These are phyloP conservation scores for Nemania sp. DNA, from an alignment of 2,329 filamentous ascomycete genomes.

Conservation along the genomic window DNA sequence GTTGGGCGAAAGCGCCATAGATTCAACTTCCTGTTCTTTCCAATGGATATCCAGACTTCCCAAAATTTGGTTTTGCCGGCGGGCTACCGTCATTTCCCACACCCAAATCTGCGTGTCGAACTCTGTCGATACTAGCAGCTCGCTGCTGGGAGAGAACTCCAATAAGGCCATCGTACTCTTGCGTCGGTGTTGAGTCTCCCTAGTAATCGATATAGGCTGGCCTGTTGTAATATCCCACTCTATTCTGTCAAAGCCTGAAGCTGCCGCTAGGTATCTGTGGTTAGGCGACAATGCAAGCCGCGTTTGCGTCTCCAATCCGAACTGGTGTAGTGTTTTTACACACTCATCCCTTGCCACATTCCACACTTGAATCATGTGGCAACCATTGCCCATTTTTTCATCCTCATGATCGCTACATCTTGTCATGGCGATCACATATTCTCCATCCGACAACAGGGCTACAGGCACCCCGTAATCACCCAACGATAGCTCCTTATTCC, in stretches of 20 bases:
- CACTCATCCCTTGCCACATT: not conserved
- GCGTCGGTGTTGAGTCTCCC: not conserved
- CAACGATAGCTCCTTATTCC: not conserved
- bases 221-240: constrained; percentile 10
- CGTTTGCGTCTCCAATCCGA: not conserved
- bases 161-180: not conserved
- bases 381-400: not conserved
- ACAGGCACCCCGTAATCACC: too few species aligned
- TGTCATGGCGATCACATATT: not conserved
- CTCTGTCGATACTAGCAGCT: not conserved
- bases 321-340: not conserved
- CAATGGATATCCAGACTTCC: not conserved
- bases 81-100: not conserved
- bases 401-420: not conserved
- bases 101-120: not conserved
- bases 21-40: not conserved
- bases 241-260: not conserved
- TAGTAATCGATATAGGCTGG: not conserved
- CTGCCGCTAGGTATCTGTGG: not conserved
- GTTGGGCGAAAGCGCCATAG: not conserved
- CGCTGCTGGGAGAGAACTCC: constrained; percentile 3
- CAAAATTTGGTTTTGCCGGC: not conserved
- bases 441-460: constrained; percentile 1
- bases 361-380: not conserved
- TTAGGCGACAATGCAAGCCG: constrained; percentile 8